phyloP scores from a whole-genome alignment of 345 rosid genomes.

The Boechera divaricarpa region DNA sequence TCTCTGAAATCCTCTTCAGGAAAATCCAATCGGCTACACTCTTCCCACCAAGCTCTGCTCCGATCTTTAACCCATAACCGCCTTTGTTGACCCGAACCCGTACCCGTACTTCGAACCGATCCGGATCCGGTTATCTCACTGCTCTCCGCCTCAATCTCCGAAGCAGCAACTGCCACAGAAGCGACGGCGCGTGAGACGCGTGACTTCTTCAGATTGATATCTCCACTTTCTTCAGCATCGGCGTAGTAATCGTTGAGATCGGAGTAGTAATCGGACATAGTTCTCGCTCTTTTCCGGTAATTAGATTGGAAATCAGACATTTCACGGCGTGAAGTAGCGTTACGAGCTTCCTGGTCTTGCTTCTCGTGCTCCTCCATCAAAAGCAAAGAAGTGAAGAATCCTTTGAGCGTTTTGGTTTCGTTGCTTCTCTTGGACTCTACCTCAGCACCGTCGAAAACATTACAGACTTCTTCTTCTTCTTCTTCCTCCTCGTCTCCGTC shows the following conservation, averaged over 20 bases:
- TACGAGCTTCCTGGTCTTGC: conserved; percentile 50
- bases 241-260: conserved; percentile 46
- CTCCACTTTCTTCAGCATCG: conserved; percentile 54
- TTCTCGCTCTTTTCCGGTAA: conserved; percentile 46
- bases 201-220: conserved; percentile 57
- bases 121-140: conserved; percentile 50
- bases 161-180: conserved; percentile 47
- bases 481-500: conserved; percentile 30
- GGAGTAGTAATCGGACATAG: conserved; percentile 51
- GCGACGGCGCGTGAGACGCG: conserved; percentile 56
- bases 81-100: conserved; percentile 64
- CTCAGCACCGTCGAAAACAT: conserved; percentile 38
- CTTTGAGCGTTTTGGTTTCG: conserved; percentile 50
- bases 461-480: conserved; percentile 43
- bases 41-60: conserved; percentile 94
- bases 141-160: conserved; percentile 45
- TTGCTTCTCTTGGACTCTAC: conserved; percentile 38
- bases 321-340: conserved; percentile 47
- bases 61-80: conserved; percentile 94
- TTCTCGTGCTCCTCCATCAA: conserved; percentile 68
- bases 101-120: conserved; percentile 35
- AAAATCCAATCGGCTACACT: conserved; percentile 70
- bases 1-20: conserved; percentile 81
- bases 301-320: conserved; percentile 54
- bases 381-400: conserved; percentile 57